phyloP scores from a whole-genome alignment of 2,329 filamentous ascomycete species.

The Colletotrichum eleusines region DNA sequence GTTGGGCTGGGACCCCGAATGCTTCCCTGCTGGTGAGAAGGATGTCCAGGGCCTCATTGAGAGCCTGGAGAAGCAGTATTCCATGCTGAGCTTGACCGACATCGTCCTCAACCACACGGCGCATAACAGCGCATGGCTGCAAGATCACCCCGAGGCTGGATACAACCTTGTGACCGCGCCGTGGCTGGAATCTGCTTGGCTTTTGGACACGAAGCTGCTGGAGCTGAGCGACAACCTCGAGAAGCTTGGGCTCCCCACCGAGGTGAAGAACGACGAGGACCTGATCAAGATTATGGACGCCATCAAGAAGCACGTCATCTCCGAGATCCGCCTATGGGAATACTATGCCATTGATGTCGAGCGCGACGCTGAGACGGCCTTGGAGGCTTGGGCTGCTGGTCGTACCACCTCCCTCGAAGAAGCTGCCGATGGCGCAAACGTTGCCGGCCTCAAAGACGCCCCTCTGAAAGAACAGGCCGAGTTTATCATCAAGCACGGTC shows the following conservation, averaged over 20 bases:
- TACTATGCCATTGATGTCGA: slow-evolving; percentile 90
- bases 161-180: slow-evolving; percentile 95
- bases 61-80: slow-evolving; percentile 86
- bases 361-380: slow-evolving; percentile 73
- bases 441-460: slow-evolving; percentile 62
- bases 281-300: slow-evolving; percentile 85
- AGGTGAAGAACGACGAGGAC: slow-evolving; percentile 78
- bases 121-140: slow-evolving; percentile 93
- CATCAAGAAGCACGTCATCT: slow-evolving; percentile 84
- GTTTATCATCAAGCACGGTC: slow-evolving; percentile 76
- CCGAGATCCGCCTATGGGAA: slow-evolving; percentile 87
- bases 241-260: slow-evolving; percentile 79
- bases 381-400: slow-evolving; percentile 78
- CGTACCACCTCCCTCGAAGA: slow-evolving; percentile 67
- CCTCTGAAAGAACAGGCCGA: slow-evolving; percentile 65
- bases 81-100: slow-evolving; percentile 89
- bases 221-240: slow-evolving; percentile 83
- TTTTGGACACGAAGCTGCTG: slow-evolving; percentile 72
- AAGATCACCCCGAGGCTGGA: slow-evolving; percentile 93
- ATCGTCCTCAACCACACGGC: slow-evolving; percentile 99
- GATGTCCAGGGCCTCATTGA: slow-evolving; percentile 83
- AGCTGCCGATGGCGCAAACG: slow-evolving; percentile 49
- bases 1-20: slow-evolving; percentile 82
- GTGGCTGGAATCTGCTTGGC: slow-evolving; percentile 74
- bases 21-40: slow-evolving; percentile 87